Evolutionary conservation across 257 asterid genomes (phyloP), one percentile per base, ranked within the genome.

Genomic region (Fraxinus quadrangulata): DNA sequence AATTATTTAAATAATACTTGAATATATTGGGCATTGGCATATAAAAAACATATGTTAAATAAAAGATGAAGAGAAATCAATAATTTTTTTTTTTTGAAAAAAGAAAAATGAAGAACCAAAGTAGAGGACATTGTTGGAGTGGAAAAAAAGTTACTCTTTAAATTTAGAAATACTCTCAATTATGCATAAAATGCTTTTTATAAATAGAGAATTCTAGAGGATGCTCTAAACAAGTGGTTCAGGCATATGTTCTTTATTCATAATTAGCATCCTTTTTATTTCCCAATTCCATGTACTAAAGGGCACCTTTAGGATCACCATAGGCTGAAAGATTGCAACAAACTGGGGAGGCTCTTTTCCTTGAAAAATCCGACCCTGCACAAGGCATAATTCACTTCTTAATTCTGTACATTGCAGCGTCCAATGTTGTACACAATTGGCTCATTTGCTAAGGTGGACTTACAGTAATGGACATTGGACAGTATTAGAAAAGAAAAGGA

Each of bases 281-380:
- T 80, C 72, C 69, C 26, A 19, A 40, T 70, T 77, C 23, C 61
- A 80, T 42, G 75, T 23, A 82, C 71, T 71, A 70, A 67, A 70
- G 31, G 67, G 85, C 83, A 96, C 99, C 98, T 96, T 96, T 49
- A 96, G 89, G 81, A 96, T 84, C 88, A 96, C 92, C 98, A 96
- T 87, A 67, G 97, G 96, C 89, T 93, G 96, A 85, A 96, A 93
- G 70, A 92, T 89, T 56, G 97, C 92, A 81, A 93, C 87, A 86
- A 96, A 96, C 72, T 93, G 98, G 68, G 98, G 97, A 8, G 99
- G 96, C 87, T 96, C 99, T 90, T 90, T 93, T 81, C 98, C 98
- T 89, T 96, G 97, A 86, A 78, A 91, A 81, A 96, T 87, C 71
- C 93, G 91, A 85, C 97, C 98, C 99, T 96, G 87, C 72, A 51